Evolutionary conservation across 75 land plant species (phyloP), one percentile per base, ranked within the genome.

Genomic region (Sequoia sempervirens): DNA sequence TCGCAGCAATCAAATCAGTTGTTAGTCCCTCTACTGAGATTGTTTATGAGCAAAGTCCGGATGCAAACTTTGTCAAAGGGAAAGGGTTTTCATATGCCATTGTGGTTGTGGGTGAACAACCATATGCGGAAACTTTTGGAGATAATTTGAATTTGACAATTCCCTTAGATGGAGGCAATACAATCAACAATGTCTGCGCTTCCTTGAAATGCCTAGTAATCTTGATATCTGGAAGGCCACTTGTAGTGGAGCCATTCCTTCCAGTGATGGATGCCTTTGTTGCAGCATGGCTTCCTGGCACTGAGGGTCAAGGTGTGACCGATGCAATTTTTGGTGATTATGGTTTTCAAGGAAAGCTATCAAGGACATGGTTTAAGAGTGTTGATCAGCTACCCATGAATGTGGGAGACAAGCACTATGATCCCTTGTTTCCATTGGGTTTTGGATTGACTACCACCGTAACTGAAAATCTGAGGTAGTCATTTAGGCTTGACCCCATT

Each of bases 231-330:
- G 95, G 96, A 73, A 81, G 93, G 47, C 95, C 96, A 6, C 76
- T 95, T 73, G 91, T 92, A 61, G 85, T 95, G 34, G 90, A 95
- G 72, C 93, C 93, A 28, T 90, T 93, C 81, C 5, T 93, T 54
- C 76, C 80, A 45, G 74, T 86, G 53, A 89, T 91, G 68, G 91
- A 93, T 87, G 90, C 91, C n/a, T 85, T 94, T 36, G 93, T 94
- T n/a, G 95, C 96, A 4, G 96, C 96, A 7, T 95, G 96, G 96
- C 85, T 95, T 10, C 96, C 96, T 2, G 95, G 96, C 17, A 87
- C 93, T 28, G 96, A 94, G 83, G 96, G 95, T 36, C 85, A 89
- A 83, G 96, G 96, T 13, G 79, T 94, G 15, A 81, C 94, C 13
- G 92, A 95, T 87, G 93, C 90, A 79, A 86, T 95, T 20, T 93